Percentiles rank a stretch among this genome's conserved stretches.
phyloP scores from a whole-genome alignment of 148 eudicot species.

The Spergularia marina region DNA sequence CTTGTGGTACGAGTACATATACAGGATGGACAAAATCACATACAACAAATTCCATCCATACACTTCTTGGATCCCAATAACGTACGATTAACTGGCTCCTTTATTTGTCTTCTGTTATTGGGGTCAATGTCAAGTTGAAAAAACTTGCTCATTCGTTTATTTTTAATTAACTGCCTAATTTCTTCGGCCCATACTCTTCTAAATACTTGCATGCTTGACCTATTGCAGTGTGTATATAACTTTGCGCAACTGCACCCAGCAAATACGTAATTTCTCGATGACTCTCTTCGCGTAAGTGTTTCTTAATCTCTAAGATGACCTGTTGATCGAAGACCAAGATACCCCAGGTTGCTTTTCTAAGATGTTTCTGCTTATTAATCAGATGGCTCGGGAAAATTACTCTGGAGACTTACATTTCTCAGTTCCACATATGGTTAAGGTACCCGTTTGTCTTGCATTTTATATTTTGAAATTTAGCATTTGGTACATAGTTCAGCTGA shows the following conservation, averaged over 20 bases:
- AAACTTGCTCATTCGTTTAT: background rate
- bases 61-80: conserved; percentile 99
- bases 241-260: conserved; percentile 84
- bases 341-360: conserved; percentile 9
- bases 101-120: background rate
- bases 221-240: conserved; percentile 85
- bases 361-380: conserved; percentile 25
- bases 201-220: conserved; percentile 15
- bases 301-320: background rate
- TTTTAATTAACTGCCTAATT: background rate
- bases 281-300: conserved; percentile 91
- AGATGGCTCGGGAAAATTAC: conserved; percentile 99
- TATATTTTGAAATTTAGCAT: background rate
- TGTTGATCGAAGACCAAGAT: background rate
- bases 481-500: background rate
- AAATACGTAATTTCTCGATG: conserved; percentile 66
- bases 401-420: conserved; percentile 95
- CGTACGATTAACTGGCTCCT: conserved; percentile 42
- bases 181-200: background rate
- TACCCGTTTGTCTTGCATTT: conserved; percentile 25
- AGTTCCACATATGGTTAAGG: conserved; percentile 99
- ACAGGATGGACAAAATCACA: conserved; percentile 86
- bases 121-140: background rate
- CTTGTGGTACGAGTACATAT: conserved; percentile 86
- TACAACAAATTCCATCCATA: conserved; percentile 96